Base-by-base conservation (phyloP, 2,329 filamentous ascomycete genomes). In the Ilyonectria destructans region DNA sequence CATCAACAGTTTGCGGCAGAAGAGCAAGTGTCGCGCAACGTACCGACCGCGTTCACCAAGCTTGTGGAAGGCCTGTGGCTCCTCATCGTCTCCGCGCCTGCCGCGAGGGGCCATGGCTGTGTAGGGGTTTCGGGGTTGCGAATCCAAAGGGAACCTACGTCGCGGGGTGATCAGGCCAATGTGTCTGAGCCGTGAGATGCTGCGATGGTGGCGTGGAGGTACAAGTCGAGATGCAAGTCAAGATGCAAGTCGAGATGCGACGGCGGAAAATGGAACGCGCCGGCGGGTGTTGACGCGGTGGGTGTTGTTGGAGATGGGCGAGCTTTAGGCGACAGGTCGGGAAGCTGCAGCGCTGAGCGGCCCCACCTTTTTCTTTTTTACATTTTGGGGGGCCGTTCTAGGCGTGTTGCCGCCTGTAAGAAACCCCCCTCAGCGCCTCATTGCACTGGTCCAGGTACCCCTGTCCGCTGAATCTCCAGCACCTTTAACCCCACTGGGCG, bases 21-120 rank as follows among this genome's bases (percentile, higher is more conserved):
- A n/a, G 46, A 19, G 57, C 59, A 58, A 58, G 45, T 54, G 26
- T 40, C 26, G 58, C 21, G 26, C 23, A 51, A 78, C 81, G 49
- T 77, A 84, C 82, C 82, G 81, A 68, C 82, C 82, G 63, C 77
- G 78, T 31, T 78, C 72, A 52, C 82, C 79, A 17, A 82, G 74
- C 71, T 79, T 73, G 68, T 81, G 75, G 63, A 81, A 73, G 49
- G 73, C 79, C 69, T 81, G 74, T 26, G 76, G 76, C 67, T 79
- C 77, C 59, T 73, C 68, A 59, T 71, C 75, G 60, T 78, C 75
- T 58, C 74, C 74, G 68, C 79, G 78, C 69, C 73, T 75, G 45
- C 67, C 77, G 65, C 78, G 79, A 65, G 79, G 77, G 67, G 79
- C 78, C 81, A 82, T 82, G 69, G 48, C 62, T 51, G 48, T 2